phyloP scores from a whole-genome alignment of 495 filamentous ascomycete genomes.

The Aspergillus carlsbadensis region DNA sequence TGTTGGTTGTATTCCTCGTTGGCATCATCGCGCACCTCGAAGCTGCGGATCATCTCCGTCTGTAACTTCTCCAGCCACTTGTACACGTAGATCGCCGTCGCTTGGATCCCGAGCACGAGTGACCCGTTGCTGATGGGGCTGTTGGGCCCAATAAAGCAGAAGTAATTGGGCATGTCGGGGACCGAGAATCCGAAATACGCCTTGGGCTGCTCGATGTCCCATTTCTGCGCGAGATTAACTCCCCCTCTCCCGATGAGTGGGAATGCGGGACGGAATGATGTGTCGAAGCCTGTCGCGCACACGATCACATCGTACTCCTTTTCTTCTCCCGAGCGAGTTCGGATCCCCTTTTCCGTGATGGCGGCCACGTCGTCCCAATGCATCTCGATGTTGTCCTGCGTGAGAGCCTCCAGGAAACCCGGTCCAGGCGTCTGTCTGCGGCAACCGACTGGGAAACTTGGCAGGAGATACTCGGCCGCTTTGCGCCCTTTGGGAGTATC shows the following conservation, averaged over 20 bases:
- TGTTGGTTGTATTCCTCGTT: slow-evolving; percentile 20
- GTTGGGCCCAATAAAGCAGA: slow-evolving; percentile 6
- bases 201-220: slow-evolving; percentile 3
- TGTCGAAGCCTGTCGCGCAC: slow-evolving; percentile 3
- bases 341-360: background rate
- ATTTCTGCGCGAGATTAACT: slow-evolving; percentile 1
- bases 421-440: slow-evolving; percentile 7
- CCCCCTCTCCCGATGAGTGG: slow-evolving; percentile 1
- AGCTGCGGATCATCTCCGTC: slow-evolving; percentile 27
- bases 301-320: slow-evolving; percentile 6
- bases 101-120: slow-evolving; percentile 32
- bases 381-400: slow-evolving; percentile 7
- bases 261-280: slow-evolving; percentile 2
- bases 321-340: background rate
- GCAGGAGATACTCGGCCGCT: background rate
- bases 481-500: slow-evolving; percentile 11
- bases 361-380: background rate
- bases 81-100: slow-evolving; percentile 40
- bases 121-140: slow-evolving; percentile 13
- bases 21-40: slow-evolving; percentile 3
- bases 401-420: background rate
- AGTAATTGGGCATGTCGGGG: slow-evolving; percentile 7
- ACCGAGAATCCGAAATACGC: slow-evolving; percentile 3
- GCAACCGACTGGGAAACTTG: slow-evolving; percentile 5
- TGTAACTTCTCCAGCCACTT: slow-evolving; percentile 36